Evolutionary conservation across 1,284 basidiomycete genomes (phyloP).

Genomic region (Heliocybe sulcata): DNA sequence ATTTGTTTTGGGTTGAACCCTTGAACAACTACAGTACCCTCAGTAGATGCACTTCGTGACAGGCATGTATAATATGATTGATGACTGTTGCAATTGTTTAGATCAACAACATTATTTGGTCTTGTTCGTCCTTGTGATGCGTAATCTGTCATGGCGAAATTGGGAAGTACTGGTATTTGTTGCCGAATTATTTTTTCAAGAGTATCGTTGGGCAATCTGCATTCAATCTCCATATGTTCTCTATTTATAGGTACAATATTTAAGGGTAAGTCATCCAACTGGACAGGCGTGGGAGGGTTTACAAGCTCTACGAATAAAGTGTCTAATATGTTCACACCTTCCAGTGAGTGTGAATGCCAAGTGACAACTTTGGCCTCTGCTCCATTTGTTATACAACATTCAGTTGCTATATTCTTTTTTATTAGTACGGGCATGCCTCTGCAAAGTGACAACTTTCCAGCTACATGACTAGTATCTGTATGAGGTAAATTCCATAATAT

Average conservation of each 20-base stretch:
- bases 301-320: slow-evolving; percentile 19
- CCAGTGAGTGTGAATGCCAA: not conserved
- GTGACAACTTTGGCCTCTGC: no score
- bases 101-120: slow-evolving; percentile 24
- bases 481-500: not conserved
- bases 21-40: slow-evolving; percentile 25
- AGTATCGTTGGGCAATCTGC: slow-evolving; percentile 7
- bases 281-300: slow-evolving; percentile 19
- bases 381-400: no score
- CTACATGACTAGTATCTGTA: not conserved
- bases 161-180: slow-evolving; percentile 27
- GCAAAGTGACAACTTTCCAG: not conserved
- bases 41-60: slow-evolving; percentile 22
- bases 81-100: slow-evolving; percentile 20
- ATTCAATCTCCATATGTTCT: slow-evolving; percentile 6
- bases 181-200: slow-evolving; percentile 14
- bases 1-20: slow-evolving; percentile 18
- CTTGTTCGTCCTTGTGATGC: slow-evolving; percentile 30
- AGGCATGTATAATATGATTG: slow-evolving; percentile 28
- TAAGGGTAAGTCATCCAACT: slow-evolving; percentile 22
- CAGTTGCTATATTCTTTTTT: not conserved
- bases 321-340: not conserved
- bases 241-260: slow-evolving; percentile 30
- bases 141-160: slow-evolving; percentile 37
- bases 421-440: not conserved